Conservation (phyloP, 805 yeast genomes). For the Maudiozyma saulgeensis region DNA sequence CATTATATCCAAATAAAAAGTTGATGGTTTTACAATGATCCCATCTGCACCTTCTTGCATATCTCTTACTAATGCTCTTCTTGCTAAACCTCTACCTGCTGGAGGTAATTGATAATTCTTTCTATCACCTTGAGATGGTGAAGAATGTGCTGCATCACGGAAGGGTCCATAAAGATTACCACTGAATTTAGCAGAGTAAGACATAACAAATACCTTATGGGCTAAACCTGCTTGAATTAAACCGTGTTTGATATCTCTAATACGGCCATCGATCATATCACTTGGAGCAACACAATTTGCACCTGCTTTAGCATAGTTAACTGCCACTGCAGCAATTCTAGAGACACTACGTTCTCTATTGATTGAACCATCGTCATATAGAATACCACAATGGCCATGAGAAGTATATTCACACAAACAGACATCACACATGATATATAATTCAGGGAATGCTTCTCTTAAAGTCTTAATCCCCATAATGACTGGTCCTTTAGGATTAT, state of each 20-base stretch:
- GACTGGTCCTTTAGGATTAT: slow-evolving; percentile 94
- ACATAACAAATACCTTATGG: slow-evolving; percentile 80
- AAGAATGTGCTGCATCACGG: slow-evolving; percentile 92
- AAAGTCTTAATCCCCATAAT: slow-evolving; percentile 66
- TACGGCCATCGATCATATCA: slow-evolving; percentile 96
- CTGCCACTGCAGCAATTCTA: slow-evolving; percentile 89
- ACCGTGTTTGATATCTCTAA: slow-evolving; percentile 78
- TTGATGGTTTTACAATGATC: slow-evolving; percentile 89
- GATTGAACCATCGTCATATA: slow-evolving; percentile 78
- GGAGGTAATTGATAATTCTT: slow-evolving; percentile 88
- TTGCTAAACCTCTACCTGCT: slow-evolving; percentile 87
- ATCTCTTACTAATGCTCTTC: slow-evolving; percentile 82
- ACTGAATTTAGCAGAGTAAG: slow-evolving; percentile 88
- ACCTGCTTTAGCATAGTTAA: slow-evolving; percentile 90
- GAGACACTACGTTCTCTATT: slow-evolving; percentile 65
- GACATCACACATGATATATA: slow-evolving; percentile 87
- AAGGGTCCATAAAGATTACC: slow-evolving; percentile 94
- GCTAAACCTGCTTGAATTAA: slow-evolving; percentile 74
- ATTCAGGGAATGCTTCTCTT: slow-evolving; percentile 58
- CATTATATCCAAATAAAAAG: slow-evolving; percentile 87
- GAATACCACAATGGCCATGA: slow-evolving; percentile 96
- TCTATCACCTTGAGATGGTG: slow-evolving; percentile 86
- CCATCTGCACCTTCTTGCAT: slow-evolving; percentile 92
- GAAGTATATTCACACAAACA: slow-evolving; percentile 94
- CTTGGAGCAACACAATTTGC: slow-evolving; percentile 94